Base-by-base conservation (phyloP, 2,329 filamentous ascomycete species). In the Rutstroemia sp. region DNA sequence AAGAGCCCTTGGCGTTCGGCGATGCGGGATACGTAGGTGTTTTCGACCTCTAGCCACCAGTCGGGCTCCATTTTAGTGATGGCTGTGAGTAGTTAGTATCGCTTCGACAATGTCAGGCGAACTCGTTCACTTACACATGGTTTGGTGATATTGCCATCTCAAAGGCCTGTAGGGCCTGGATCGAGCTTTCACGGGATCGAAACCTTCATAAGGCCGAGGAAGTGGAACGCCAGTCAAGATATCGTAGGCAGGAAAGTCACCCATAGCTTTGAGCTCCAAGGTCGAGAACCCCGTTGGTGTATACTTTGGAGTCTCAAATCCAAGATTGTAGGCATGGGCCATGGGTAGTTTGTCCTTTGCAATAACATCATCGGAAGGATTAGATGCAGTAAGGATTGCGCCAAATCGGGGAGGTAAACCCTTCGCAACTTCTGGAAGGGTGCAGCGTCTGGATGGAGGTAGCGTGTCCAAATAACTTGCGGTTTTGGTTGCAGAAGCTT, bases 1-100 rank as follows among this genome's bases (percentile, higher is more conserved):
- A 84, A 87, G 0, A 95, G 77, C 0, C 72, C 74, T 65, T 83
- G 79, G 18, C 90, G 86, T 67, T 92, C 82, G 5, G 77, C 76
- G 61, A 95, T 85, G 21, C 86, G 81, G 1, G 77, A 65, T 47
- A 72, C 73, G 68, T 95, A 95, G 3, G 81, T 87, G 50, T 76
- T 85, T 63, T 94, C 89, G 2, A 95, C 77, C 71, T 95, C 90
- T n/a, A 95, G 75, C 90, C 90, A 95, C 81, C 86, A 95, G 67
- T 95, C 85, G 0, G 83, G 74, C 60, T 95, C 88, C 70, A 94
- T 74, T 63, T 90, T 95, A 45, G 80, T 85, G 8, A 92, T 74
- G 2, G 89, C 88, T 94, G 58, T 2, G 47, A 6, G 16, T 7
- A 23, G 19, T 46, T 46, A 44, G 41, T 5, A 21, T 21, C 21